These are phyloP conservation scores for Nakazawaea anatomiae DNA, from an alignment of 805 yeast species.

Conservation along the genomic window DNA sequence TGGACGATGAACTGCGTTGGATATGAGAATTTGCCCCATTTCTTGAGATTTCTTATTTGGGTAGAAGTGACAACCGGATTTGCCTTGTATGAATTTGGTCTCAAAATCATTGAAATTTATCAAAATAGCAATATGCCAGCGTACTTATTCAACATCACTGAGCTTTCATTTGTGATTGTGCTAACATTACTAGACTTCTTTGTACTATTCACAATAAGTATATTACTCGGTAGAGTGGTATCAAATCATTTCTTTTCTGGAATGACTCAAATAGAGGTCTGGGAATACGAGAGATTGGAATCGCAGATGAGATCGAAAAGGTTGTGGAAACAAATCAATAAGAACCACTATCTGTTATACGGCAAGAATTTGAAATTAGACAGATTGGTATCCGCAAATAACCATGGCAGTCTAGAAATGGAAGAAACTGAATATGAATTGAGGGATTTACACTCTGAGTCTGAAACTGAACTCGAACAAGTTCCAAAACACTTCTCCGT, in stretches of 20 bases:
- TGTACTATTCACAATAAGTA: slow-evolving; percentile 51
- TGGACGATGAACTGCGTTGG: slow-evolving; percentile 95
- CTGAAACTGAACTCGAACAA: slow-evolving; percentile 4
- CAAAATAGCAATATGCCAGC: slow-evolving; percentile 45
- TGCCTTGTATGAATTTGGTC: slow-evolving; percentile 35
- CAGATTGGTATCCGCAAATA: slow-evolving; percentile 39
- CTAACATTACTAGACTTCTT: slow-evolving; percentile 51
- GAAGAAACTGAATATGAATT: slow-evolving; percentile 14
- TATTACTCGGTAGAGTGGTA: slow-evolving; percentile 59
- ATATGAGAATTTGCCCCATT: slow-evolving; percentile 68
- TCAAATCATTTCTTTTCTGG: slow-evolving; percentile 53
- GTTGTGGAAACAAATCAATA: slow-evolving; percentile 44
- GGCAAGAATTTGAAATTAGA: slow-evolving; percentile 32
- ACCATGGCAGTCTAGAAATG: slow-evolving; percentile 9
- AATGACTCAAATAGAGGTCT: slow-evolving; percentile 82
- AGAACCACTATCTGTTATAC: slow-evolving; percentile 36
- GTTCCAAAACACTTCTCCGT: slow-evolving; percentile 31
- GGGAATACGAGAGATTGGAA: slow-evolving; percentile 86
- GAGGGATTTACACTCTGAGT: neutral
- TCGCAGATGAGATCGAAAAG: slow-evolving; percentile 52
- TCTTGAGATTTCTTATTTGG: slow-evolving; percentile 69
- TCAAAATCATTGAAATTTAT: slow-evolving; percentile 40
- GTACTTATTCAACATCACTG: slow-evolving; percentile 45
- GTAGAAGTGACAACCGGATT: slow-evolving; percentile 46
- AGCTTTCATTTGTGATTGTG: slow-evolving; percentile 49